Evolutionary conservation across 345 rosid genomes (phyloP), one percentile per base, ranked within the genome.

Genomic region (Conringia planisiliqua): DNA sequence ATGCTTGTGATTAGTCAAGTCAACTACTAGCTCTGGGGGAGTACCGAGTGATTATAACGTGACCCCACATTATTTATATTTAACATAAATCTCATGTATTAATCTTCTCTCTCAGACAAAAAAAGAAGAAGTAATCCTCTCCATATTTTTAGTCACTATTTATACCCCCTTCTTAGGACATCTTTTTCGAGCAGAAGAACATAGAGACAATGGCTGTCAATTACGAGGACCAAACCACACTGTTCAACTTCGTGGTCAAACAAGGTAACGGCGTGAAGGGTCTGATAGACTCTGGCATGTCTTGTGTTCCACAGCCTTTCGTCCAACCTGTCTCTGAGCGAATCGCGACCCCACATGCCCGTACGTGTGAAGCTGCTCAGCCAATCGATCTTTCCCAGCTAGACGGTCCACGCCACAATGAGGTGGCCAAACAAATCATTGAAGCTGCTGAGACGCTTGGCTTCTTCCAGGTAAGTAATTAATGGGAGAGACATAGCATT

Each of bases 231-330:
- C 71, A 46, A 44, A 14, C 79, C 32, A 62, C 85, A 26, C 39
- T 86, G 59, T 86, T 68, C 79, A 76, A 84, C 20, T 86, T 84
- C 24, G 87, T 84, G 2, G 85, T 86, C 57, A 65, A 75, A 62
- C 73, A 86, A 18, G 90, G 90, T 33, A 72, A 84, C 2, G 88
- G 88, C 2, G 86, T 86, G 20, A 86, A 86, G 77, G 90, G 90
- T n/a, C 29, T 86, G 56, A 78, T 84, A 46, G 90, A 84, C 50
- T 76, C 39, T 4, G 88, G 90, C 18, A 46, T 84, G 14, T 52
- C 80, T n/a, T 30, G 66, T 38, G 88, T 84, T 9, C 90, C 90
- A 10, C 36, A 64, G 22, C 70, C 77, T 7, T 81, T 77, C 51
- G 39, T 81, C 51, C 84, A 81, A 70, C 84, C 84, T 36, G 68